Conservation (phyloP, 1,284 basidiomycete genomes). For the Melampsora americana region DNA sequence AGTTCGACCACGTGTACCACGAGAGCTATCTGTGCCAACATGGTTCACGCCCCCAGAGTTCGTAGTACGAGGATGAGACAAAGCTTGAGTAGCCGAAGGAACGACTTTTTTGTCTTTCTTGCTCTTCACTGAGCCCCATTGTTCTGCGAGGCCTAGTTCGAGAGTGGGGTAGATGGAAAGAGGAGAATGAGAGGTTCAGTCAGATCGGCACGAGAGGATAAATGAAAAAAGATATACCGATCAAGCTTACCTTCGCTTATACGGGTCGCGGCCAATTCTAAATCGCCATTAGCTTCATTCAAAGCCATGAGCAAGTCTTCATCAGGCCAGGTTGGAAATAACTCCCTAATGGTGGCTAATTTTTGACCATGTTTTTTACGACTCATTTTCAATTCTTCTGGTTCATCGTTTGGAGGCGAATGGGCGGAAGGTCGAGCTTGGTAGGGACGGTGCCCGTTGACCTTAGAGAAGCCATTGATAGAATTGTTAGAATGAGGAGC, state of each 20-base stretch:
- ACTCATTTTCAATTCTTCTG: constrained; percentile 39
- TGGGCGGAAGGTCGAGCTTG: constrained; percentile 1
- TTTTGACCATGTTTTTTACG: constrained; percentile 43
- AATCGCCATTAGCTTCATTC: constrained; percentile 69
- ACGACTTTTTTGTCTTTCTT: constrained; percentile 68
- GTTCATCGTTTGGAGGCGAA: constrained; percentile 21
- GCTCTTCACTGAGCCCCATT: constrained; percentile 79
- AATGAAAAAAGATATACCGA: constrained; percentile 17
- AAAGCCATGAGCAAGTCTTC: constrained; percentile 77
- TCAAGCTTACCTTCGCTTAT: constrained; percentile 70
- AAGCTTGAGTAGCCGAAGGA: constrained; percentile 18
- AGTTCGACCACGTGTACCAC: constrained; percentile 34
- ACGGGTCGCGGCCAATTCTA: constrained; percentile 68
- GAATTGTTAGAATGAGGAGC: not conserved
- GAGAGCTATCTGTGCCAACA: not conserved
- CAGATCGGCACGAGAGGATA: not conserved
- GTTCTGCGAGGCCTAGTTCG: constrained; percentile 70
- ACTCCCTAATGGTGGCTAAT: constrained; percentile 57
- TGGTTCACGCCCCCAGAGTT: not conserved
- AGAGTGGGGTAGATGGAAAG: too few species aligned
- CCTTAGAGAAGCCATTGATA: constrained; percentile 35
- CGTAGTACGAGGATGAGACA: not conserved
- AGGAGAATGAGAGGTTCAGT: not conserved
- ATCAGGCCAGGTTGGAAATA: constrained; percentile 72
- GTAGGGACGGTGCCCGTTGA: constrained; percentile 24